Evolutionary conservation across 257 asterid genomes (phyloP).

Genomic region (Petunia axillaris): DNA sequence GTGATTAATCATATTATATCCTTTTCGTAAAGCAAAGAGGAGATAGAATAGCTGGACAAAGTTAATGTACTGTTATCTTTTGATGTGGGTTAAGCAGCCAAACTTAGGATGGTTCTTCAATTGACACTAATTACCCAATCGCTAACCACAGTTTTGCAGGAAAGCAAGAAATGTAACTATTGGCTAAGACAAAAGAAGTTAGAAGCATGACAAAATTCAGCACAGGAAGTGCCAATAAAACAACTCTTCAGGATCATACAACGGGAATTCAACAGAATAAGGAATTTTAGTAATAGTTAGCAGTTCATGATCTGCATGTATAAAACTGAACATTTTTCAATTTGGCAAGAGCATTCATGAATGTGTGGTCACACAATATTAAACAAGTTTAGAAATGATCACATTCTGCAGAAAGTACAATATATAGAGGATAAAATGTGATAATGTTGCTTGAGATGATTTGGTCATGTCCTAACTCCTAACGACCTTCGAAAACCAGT

Average conservation of each 20-base stretch:
- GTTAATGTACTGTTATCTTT: background rate
- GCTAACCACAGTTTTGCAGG: background rate
- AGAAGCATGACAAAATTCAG: background rate
- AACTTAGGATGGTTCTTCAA: background rate
- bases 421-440: background rate
- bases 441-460: background rate
- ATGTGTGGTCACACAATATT: background rate
- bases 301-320: background rate
- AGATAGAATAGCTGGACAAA: background rate
- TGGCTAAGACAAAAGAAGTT: background rate
- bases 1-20: background rate
- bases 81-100: background rate
- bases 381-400: background rate
- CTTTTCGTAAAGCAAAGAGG: background rate
- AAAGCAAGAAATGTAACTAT: constrained; percentile 10
- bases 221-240: background rate
- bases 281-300: background rate
- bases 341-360: constrained; percentile 15
- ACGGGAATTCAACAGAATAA: background rate
- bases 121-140: background rate
- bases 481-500: background rate
- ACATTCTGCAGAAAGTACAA: background rate
- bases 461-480: background rate
- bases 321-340: background rate
- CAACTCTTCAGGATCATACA: constrained; percentile 3